phyloP scores from a whole-genome alignment of 2,329 filamentous ascomycete species.

The Colletotrichum sp. region DNA sequence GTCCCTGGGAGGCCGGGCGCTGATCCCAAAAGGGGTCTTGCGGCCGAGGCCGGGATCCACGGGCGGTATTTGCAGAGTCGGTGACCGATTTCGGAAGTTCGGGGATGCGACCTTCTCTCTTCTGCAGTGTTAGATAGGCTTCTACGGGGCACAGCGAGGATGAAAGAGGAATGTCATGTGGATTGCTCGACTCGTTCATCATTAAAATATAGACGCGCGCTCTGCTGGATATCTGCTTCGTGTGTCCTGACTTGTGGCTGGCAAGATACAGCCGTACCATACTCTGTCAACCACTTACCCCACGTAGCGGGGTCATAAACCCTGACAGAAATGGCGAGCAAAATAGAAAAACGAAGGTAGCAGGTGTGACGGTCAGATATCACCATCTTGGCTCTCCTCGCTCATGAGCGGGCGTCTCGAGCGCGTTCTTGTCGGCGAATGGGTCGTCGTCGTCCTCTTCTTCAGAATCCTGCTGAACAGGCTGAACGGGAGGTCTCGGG shows the following conservation, averaged over 20 bases:
- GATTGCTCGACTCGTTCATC: slow-evolving; percentile 3
- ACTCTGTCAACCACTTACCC: not conserved
- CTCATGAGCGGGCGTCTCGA: slow-evolving; percentile 34
- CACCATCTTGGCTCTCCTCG: slow-evolving; percentile 19
- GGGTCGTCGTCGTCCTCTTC: slow-evolving; percentile 80
- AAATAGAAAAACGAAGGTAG: not conserved
- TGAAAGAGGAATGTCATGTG: not conserved
- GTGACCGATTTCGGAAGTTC: slow-evolving; percentile 10
- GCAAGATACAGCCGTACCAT: not conserved
- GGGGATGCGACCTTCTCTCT: not conserved
- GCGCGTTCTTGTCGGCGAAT: slow-evolving; percentile 82
- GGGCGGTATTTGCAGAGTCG: not conserved
- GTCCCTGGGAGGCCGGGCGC: not conserved
- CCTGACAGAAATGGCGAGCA: not conserved
- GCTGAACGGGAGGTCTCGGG: slow-evolving; percentile 34
- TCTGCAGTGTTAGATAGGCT: not conserved
- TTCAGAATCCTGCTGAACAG: slow-evolving; percentile 45
- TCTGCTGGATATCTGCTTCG: not conserved
- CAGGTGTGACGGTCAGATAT: slow-evolving; percentile 5
- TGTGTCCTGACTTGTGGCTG: not conserved
- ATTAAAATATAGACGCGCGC: not conserved
- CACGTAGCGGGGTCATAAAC: not conserved
- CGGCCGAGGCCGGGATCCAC: slow-evolving; percentile 1
- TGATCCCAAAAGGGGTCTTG: slow-evolving; percentile 9
- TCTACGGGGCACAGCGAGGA: not conserved